Evolutionary conservation across 139 green algal genomes (phyloP).

Genomic region (Chlamydomonas asymmetrica): DNA sequence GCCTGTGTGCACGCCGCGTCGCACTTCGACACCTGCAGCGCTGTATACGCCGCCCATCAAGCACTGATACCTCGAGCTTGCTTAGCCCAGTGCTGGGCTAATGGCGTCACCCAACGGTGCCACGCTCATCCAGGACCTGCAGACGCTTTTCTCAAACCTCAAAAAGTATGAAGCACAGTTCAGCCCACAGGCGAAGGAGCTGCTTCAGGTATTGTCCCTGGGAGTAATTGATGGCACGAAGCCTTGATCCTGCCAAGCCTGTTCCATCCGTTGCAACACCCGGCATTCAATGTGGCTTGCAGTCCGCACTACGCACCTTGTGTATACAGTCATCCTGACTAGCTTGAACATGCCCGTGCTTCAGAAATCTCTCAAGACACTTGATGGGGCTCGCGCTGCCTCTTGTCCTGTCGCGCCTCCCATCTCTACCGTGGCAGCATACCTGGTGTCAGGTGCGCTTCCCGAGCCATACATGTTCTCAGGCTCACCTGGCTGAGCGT

Average conservation of each 20-base stretch:
- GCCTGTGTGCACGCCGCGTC: too few species aligned
- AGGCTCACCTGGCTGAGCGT: not conserved
- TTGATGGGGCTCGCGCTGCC: too few species aligned
- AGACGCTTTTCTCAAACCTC: not conserved
- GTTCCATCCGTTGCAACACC: slow-evolving; percentile 13
- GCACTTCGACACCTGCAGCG: too few species aligned
- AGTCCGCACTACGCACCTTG: not conserved
- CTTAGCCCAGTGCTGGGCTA: too few species aligned
- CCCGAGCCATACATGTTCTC: not conserved
- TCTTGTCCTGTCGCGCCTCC: too few species aligned
- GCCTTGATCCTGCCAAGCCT: not conserved
- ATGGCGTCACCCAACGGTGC: too few species aligned
- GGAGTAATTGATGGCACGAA: not conserved
- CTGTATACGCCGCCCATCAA: too few species aligned
- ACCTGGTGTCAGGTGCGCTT: not conserved
- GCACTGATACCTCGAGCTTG: too few species aligned
- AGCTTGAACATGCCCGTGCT: not conserved
- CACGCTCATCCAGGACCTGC: too few species aligned
- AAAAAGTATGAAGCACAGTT: slow-evolving; percentile 27
- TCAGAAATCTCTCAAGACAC: not conserved
- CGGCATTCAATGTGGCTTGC: too few species aligned
- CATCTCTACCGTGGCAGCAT: not conserved
- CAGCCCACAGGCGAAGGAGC: slow-evolving; percentile 9
- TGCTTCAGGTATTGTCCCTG: slow-evolving; percentile 8
- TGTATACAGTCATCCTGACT: not conserved